Evolutionary conservation across 495 filamentous ascomycete species (phyloP).

Genomic region (Neurospora terricola): DNA sequence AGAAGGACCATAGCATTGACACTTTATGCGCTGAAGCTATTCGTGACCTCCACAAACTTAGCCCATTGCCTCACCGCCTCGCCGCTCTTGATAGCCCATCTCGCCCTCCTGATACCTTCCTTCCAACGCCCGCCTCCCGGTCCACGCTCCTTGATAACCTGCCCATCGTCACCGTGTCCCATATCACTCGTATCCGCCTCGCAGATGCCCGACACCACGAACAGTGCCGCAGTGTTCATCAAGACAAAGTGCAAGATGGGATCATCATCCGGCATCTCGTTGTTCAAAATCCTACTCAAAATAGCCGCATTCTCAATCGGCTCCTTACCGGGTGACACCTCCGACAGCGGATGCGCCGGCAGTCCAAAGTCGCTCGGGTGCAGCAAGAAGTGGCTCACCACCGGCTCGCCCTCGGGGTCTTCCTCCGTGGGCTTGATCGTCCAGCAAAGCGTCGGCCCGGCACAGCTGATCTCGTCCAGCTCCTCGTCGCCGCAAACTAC

Average conservation of each 20-base stretch:
- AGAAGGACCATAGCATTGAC: not conserved
- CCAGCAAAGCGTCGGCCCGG: conserved; percentile 83
- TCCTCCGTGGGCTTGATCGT: conserved; percentile 43
- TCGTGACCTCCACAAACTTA: conserved; percentile 52
- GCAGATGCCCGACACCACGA: conserved; percentile 77
- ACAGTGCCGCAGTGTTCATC: conserved; percentile 81
- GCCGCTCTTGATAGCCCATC: conserved; percentile 75
- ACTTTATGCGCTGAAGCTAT: conserved; percentile 15
- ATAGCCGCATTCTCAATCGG: conserved; percentile 82
- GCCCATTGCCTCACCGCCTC: conserved; percentile 65
- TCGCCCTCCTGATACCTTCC: conserved; percentile 75
- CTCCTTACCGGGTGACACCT: conserved; percentile 74
- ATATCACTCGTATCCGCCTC: conserved; percentile 68
- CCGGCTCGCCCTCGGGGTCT: conserved; percentile 37
- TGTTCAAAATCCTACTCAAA: conserved; percentile 62
- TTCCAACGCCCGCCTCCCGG: conserved; percentile 86
- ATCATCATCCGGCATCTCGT: conserved; percentile 60
- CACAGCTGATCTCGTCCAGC: conserved; percentile 89
- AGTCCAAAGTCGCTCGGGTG: conserved; percentile 80
- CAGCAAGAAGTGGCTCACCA: conserved; percentile 64
- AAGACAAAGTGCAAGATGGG: conserved; percentile 90
- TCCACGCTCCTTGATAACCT: conserved; percentile 69
- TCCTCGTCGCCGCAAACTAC: conserved; percentile 92
- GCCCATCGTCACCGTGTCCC: conserved; percentile 51
- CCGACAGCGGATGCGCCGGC: conserved; percentile 56